Evolutionary conservation across 495 filamentous ascomycete genomes (phyloP).

Genomic region (Penicillium fimorum): DNA sequence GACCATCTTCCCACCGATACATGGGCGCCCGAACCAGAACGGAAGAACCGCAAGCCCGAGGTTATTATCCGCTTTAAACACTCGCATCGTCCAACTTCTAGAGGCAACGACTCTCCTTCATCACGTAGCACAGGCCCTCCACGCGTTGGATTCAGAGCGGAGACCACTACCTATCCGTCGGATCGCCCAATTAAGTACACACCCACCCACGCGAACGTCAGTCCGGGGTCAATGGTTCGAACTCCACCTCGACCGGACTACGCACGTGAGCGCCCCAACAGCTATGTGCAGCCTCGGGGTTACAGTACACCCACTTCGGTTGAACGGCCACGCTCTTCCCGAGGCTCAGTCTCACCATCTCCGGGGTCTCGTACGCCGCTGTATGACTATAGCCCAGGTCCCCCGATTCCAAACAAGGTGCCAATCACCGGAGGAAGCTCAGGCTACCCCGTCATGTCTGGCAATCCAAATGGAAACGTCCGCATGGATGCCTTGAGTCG

Average conservation of each 20-base stretch:
- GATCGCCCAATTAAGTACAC: constrained; percentile 22
- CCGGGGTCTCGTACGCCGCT: constrained; percentile 33
- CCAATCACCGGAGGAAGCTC: constrained; percentile 51
- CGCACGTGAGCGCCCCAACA: constrained; percentile 23
- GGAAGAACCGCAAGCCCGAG: constrained; percentile 61
- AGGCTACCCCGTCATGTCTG: constrained; percentile 29
- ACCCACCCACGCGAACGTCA: constrained; percentile 19
- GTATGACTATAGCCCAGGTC: constrained; percentile 42
- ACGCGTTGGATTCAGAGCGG: constrained; percentile 27
- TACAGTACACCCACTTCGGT: constrained; percentile 28
- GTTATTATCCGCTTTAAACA: constrained; percentile 53
- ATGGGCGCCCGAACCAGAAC: constrained; percentile 92
- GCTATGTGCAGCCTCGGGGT: constrained; percentile 22
- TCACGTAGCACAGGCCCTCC: constrained; percentile 15
- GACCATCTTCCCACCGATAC: constrained; percentile 88
- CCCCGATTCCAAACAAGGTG: constrained; percentile 75
- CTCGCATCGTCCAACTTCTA: constrained; percentile 34
- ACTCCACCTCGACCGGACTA: constrained; percentile 26
- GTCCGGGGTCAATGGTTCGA: constrained; percentile 18
- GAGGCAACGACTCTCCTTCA: constrained; percentile 22
- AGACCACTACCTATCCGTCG: constrained; percentile 14
- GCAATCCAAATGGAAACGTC: constrained; percentile 28
- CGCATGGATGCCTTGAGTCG: constrained; percentile 67
- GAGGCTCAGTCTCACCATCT: constrained; percentile 35
- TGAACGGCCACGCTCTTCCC: constrained; percentile 29